Conservation (phyloP, 140 eudicot genomes). For the Bidens hawaiensis region DNA sequence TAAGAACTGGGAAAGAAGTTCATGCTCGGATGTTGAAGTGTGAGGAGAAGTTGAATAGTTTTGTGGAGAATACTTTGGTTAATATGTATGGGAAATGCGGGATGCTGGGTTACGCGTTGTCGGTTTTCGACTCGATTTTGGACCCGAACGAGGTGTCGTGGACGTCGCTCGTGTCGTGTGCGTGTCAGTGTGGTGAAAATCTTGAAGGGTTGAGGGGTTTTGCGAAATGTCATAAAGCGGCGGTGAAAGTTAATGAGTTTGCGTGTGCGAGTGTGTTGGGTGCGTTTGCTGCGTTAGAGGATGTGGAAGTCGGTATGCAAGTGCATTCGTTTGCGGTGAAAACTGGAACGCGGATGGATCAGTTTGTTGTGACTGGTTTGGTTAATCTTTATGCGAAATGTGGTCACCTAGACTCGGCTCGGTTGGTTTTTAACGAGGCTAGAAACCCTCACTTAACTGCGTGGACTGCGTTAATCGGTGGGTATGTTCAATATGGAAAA, state of each 20-base stretch:
- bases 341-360: slow-evolving; percentile 50
- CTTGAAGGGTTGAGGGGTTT: slow-evolving; percentile 48
- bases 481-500: slow-evolving; percentile 49
- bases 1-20: slow-evolving; percentile 51
- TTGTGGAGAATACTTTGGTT: slow-evolving; percentile 58
- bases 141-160: slow-evolving; percentile 59
- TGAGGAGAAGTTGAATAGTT: slow-evolving; percentile 35
- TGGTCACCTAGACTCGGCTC: slow-evolving; percentile 38
- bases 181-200: slow-evolving; percentile 51
- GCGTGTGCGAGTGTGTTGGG: slow-evolving; percentile 48
- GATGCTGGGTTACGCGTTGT: slow-evolving; percentile 37
- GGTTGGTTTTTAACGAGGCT: slow-evolving; percentile 40
- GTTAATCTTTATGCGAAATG: slow-evolving; percentile 66
- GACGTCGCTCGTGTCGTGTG: slow-evolving; percentile 55
- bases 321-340: slow-evolving; percentile 44
- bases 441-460: slow-evolving; percentile 47
- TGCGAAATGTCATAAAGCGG: slow-evolving; percentile 37
- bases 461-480: slow-evolving; percentile 78
- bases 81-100: slow-evolving; percentile 80
- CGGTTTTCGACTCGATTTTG: slow-evolving; percentile 43
- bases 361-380: slow-evolving; percentile 59
- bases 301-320: slow-evolving; percentile 47
- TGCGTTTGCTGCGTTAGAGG: slow-evolving; percentile 52
- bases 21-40: slow-evolving; percentile 45
- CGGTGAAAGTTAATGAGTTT: slow-evolving; percentile 50